A percentile compares a stretch with the other conserved stretches of the same genome.
Conservation (phyloP, 139 green algal genomes). For the Tetradesmus lagerheimii region DNA sequence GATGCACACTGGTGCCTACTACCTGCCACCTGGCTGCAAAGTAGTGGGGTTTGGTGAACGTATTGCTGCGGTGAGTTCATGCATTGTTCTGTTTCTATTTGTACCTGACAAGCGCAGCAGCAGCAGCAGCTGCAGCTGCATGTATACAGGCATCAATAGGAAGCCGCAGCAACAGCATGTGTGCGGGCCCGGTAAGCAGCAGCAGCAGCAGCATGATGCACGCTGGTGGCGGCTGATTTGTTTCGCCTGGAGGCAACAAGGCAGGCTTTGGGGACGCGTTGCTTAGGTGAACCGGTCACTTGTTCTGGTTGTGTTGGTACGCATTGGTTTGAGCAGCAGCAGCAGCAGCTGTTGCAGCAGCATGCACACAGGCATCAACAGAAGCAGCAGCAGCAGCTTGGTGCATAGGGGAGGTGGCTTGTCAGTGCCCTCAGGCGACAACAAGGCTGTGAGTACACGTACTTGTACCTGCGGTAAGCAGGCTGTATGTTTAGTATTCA, state of each 20-base stretch:
- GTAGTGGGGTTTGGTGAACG: background rate
- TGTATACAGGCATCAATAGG: background rate
- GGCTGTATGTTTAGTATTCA: too few species aligned
- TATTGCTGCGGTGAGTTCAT: background rate
- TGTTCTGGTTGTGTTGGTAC: too few species aligned
- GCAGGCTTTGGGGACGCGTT: background rate
- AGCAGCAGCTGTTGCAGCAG: background rate
- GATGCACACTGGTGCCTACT: background rate
- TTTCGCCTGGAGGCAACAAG: background rate
- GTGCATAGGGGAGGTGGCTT: too few species aligned
- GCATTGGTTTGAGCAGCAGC: too few species aligned
- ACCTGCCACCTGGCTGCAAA: background rate
- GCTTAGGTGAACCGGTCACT: background rate
- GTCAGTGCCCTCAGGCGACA: too few species aligned
- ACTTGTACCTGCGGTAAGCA: too few species aligned
- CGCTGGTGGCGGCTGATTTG: background rate
- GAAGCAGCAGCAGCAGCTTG: constrained; percentile 4
- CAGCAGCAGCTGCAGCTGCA: background rate
- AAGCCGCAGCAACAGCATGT: background rate
- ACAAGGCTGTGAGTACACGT: too few species aligned
- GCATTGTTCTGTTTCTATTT: too few species aligned
- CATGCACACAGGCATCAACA: too few species aligned
- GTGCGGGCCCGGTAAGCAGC: too few species aligned
- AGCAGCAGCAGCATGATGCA: background rate
- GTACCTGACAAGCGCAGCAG: too few species aligned